Conservation (phyloP, 495 filamentous ascomycete species). For the Neurospora sp. region DNA sequence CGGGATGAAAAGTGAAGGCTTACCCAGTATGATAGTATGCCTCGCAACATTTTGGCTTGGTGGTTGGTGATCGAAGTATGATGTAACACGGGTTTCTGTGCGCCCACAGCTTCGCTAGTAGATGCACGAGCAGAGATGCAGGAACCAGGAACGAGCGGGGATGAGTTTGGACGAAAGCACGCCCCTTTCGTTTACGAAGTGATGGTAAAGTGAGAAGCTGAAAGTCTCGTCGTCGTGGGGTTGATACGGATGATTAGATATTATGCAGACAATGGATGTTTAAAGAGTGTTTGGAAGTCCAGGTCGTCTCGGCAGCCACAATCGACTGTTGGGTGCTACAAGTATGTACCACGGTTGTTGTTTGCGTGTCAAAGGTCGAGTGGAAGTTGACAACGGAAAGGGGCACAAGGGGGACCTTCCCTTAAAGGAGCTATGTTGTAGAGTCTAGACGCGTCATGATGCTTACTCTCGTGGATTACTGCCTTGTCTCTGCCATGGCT, state of each 20-base stretch:
- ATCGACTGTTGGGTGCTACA: neutral
- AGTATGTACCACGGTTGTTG: neutral
- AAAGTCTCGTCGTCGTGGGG: neutral
- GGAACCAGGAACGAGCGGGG: neutral
- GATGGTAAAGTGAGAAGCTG: neutral
- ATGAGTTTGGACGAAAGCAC: neutral
- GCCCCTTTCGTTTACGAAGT: neutral
- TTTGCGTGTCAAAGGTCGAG: neutral
- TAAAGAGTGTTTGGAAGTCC: neutral
- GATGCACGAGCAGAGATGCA: neutral
- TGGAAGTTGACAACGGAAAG: neutral
- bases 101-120: neutral
- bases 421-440: neutral
- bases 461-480: neutral
- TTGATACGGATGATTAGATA: neutral
- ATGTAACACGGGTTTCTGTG: neutral
- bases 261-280: neutral
- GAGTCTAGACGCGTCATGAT: neutral
- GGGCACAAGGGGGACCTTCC: neutral
- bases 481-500: neutral
- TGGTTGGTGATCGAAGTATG: neutral
- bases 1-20: neutral
- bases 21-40: slow-evolving; percentile 45
- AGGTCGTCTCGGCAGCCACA: neutral
- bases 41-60: slow-evolving; percentile 15